Percentiles rank a stretch among this genome's conserved stretches.
Conservation (phyloP, 306 rosid species). For the Chamaecrista fasciculata region DNA sequence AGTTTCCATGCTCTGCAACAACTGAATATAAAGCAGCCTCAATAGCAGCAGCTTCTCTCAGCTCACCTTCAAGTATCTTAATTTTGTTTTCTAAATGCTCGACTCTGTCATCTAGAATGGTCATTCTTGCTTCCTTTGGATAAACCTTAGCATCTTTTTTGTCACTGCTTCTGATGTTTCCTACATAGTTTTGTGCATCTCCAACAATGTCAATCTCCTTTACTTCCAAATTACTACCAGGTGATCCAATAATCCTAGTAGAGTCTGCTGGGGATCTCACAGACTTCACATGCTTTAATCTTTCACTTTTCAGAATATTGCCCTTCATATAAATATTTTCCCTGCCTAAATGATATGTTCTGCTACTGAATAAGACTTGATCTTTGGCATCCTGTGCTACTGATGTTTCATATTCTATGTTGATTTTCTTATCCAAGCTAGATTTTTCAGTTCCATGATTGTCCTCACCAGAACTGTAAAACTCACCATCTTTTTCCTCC, state of each 20-base stretch:
- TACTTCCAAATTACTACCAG: conserved; percentile 37
- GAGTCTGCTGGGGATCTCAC: conserved; percentile 76
- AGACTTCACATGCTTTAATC: conserved; percentile 68
- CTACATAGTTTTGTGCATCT: conserved; percentile 47
- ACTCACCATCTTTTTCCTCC: conserved; percentile 38
- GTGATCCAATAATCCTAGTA: conserved; percentile 44
- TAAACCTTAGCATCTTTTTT: conserved; percentile 68
- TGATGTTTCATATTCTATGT: conserved; percentile 43
- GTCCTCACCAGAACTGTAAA: conserved; percentile 36
- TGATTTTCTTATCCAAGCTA: conserved; percentile 35
- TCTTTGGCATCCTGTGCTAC: conserved; percentile 32
- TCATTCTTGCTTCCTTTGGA: conserved; percentile 67
- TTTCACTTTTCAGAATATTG: conserved; percentile 44
- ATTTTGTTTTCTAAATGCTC: conserved; percentile 74
- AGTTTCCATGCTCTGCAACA: conserved; percentile 98
- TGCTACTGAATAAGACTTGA: conserved; percentile 32
- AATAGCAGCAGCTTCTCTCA: conserved; percentile 88
- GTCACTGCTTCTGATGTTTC: conserved; percentile 47
- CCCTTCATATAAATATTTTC: conserved; percentile 39
- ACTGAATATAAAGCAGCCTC: conserved; percentile 92
- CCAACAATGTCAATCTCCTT: conserved; percentile 47
- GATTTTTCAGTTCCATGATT: conserved; percentile 33
- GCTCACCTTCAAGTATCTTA: conserved; percentile 88
- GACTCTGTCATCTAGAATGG: conserved; percentile 60
- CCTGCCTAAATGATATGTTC: conserved; percentile 27